These are phyloP conservation scores for Sporisorium graminicola DNA, from an alignment of 1,284 basidiomycete genomes.

Conservation along the genomic window DNA sequence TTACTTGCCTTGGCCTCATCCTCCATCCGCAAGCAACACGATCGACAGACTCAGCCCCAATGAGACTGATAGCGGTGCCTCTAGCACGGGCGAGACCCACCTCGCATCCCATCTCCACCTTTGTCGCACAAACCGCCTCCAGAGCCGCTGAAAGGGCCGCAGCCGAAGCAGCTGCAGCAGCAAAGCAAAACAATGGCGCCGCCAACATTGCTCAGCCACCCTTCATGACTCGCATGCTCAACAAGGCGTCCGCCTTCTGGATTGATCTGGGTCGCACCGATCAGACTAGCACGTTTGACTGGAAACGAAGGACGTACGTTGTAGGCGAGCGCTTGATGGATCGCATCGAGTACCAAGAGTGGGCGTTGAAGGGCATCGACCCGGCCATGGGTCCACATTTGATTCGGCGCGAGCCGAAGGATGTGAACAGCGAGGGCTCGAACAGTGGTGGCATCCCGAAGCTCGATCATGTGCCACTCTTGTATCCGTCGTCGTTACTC, in stretches of 20 bases:
- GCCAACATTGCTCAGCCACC: constrained; percentile 27
- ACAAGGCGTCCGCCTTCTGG: constrained; percentile 64
- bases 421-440: neutral
- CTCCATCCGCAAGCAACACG: neutral
- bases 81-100: constrained; percentile 53
- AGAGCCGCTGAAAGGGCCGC: constrained; percentile 43
- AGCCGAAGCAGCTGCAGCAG: constrained; percentile 22
- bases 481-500: constrained; percentile 58
- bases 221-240: constrained; percentile 48
- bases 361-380: constrained; percentile 68
- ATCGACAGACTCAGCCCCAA: constrained; percentile 11
- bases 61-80: constrained; percentile 63
- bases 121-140: constrained; percentile 57
- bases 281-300: constrained; percentile 56
- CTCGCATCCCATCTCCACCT: constrained; percentile 58
- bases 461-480: constrained; percentile 54
- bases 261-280: constrained; percentile 60
- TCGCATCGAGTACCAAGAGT: constrained; percentile 67
- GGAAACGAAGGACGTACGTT: constrained; percentile 62
- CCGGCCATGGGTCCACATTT: constrained; percentile 57
- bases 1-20: constrained; percentile 6
- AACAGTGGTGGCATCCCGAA: constrained; percentile 13
- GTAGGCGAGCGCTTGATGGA: constrained; percentile 68
- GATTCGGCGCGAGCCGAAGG: constrained; percentile 13
- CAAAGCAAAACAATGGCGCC: constrained; percentile 24